phyloP scores from a whole-genome alignment of 257 asterid species.

The Capsicum baccatum region DNA sequence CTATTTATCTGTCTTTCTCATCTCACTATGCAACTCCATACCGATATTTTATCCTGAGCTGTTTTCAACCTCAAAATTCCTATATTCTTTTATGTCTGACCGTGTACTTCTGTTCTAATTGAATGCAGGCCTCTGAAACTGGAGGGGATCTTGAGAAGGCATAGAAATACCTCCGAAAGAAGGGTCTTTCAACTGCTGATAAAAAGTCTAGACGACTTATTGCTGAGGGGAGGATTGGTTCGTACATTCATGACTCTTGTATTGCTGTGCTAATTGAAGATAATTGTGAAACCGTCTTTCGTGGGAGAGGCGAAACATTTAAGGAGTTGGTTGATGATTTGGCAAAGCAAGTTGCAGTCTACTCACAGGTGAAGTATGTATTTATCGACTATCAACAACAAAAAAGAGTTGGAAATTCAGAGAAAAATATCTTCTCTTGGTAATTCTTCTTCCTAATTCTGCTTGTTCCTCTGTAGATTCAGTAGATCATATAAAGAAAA shows the following conservation, averaged over 20 bases:
- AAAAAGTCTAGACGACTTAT: slow-evolving; percentile 92
- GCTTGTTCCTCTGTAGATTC: no score
- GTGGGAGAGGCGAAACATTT: slow-evolving; percentile 71
- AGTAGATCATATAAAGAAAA: no score
- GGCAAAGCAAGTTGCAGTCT: slow-evolving; percentile 46
- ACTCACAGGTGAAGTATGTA: no score
- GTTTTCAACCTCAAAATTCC: neutral
- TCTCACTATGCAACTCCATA: neutral
- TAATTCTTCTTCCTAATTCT: no score
- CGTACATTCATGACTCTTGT: slow-evolving; percentile 91
- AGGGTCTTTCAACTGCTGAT: slow-evolving; percentile 91
- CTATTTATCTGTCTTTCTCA: slow-evolving; percentile 11
- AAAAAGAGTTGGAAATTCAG: no score
- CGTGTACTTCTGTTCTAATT: neutral
- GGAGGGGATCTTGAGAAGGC: slow-evolving; percentile 86
- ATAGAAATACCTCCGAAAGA: slow-evolving; percentile 84
- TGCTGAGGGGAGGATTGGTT: slow-evolving; percentile 94
- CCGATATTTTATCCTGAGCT: neutral
- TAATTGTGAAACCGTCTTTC: slow-evolving; percentile 45
- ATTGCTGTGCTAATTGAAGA: slow-evolving; percentile 92
- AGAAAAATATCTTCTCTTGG: no score
- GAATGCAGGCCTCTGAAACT: slow-evolving; percentile 53
- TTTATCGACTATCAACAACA: no score
- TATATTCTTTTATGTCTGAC: neutral
- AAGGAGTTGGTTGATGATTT: slow-evolving; percentile 80